Evolutionary conservation across 148 eudicot species (phyloP), one percentile per base, ranked within the genome.

Genomic region (Amaranthus hypochondriacus): DNA sequence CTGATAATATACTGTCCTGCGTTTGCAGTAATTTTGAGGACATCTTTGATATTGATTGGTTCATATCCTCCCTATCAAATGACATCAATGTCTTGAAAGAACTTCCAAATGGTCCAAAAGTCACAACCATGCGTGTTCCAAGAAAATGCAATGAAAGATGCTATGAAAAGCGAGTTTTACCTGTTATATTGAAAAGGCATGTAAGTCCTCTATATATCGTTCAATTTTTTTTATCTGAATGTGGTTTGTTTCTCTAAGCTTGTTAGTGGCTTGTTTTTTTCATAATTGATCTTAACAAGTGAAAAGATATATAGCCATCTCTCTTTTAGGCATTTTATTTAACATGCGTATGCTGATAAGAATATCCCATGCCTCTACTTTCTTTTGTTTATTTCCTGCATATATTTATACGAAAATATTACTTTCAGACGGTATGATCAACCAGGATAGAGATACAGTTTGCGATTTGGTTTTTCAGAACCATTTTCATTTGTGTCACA

Each of bases 81-180:
- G 99, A 95, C 83, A 89, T 95, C 66, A 85, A 86, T 84, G 80
- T 95, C 63, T 71, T 92, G 69, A 89, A 88, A 80, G 89, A 88
- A 68, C 90, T 95, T 58, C 99, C 99, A 74, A 90, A 73, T 77
- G 85, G 88, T 64, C 86, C 86, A 46, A 80, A 89, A 80, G 93
- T 94, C 11, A 82, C 91, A 60, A 86, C 81, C 70, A 92, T 87
- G 92, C 96, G 93, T 71, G 92, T 95, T 73, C 99, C 97, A n/a
- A 86, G 99, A 80, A 95, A 95, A 80, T 95, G 99, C 78, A 92
- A 81, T 69, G 89, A 85, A 18, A 85, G 77, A 66, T 92, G 97
- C 84, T 92, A 95, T 80, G 82, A 78, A 69, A 92, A 66, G 75
- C 89, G 92, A 60, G 92, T 95, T 43, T 54, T 87, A 71, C 97